phyloP scores from a whole-genome alignment of 1,284 basidiomycete genomes.

The Cryptococcus floricola region DNA sequence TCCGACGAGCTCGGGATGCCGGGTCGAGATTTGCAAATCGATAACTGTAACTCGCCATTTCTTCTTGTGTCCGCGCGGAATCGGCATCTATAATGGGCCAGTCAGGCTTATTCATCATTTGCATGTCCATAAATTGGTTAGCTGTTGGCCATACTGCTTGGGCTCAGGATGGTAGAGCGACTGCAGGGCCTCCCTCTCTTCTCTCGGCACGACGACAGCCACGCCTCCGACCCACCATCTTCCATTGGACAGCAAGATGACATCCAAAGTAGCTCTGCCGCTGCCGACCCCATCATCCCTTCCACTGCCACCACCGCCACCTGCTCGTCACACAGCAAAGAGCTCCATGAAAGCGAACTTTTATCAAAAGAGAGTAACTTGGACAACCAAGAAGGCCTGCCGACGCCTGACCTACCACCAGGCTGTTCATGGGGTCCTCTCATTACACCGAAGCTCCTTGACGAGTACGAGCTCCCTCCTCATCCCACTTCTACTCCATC shows the following conservation, averaged over 20 bases:
- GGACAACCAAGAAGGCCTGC: too few relatives aligned
- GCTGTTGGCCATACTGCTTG: not conserved
- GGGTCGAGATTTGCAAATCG: too few relatives aligned
- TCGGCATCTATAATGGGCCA: not conserved
- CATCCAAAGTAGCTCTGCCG: not conserved
- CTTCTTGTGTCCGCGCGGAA: too few relatives aligned
- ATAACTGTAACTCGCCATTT: too few relatives aligned
- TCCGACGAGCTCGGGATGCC: too few relatives aligned
- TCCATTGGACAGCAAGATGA: not conserved
- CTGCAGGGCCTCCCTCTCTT: not conserved
- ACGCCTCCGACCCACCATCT: not conserved
- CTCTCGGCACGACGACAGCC: not conserved
- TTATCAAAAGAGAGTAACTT: too few relatives aligned
- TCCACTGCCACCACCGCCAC: slow-evolving; percentile 4
- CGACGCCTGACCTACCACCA: not conserved
- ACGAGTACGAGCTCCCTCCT: not conserved
- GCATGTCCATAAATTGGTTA: not conserved
- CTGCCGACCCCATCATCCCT: slow-evolving; percentile 14
- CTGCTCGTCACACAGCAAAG: not conserved
- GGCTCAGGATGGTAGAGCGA: not conserved
- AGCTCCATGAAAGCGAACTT: too few relatives aligned
- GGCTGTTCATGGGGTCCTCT: slow-evolving; percentile 8
- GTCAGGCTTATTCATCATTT: not conserved
- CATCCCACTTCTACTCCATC: not conserved
- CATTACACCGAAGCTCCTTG: not conserved